Conservation (phyloP, 2,329 filamentous ascomycete genomes). For the Ambrosiella beaveri region DNA sequence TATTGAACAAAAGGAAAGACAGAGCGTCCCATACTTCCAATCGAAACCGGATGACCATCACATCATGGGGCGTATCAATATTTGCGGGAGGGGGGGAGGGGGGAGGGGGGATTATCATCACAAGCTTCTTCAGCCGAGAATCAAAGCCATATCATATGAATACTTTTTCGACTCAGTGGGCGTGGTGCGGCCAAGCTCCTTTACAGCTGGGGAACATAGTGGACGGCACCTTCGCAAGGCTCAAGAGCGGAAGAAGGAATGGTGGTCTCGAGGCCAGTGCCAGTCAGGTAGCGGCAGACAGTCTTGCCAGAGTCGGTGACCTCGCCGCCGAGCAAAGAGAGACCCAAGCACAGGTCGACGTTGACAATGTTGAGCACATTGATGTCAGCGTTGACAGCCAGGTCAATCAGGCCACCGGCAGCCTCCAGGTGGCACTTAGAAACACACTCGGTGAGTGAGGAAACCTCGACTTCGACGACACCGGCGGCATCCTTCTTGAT, state of each 20-base stretch:
- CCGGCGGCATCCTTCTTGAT: not conserved
- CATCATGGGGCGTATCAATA: not conserved
- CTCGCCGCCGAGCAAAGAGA: slow-evolving; percentile 6
- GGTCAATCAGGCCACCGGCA: slow-evolving; percentile 9
- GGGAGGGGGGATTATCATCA: not conserved
- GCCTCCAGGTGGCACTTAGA: slow-evolving; percentile 9
- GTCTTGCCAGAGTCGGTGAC: slow-evolving; percentile 1
- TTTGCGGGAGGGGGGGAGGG: too few species aligned
- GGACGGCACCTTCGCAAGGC: not conserved
- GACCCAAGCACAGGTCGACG: slow-evolving; percentile 13
- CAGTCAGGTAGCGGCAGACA: slow-evolving; percentile 12
- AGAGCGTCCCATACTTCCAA: not conserved
- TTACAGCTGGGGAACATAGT: slow-evolving; percentile 1
- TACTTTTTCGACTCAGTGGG: too few species aligned
- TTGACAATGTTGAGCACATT: slow-evolving; percentile 16
- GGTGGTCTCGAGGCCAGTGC: slow-evolving; percentile 2
- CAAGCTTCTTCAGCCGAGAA: not conserved
- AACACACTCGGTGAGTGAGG: slow-evolving; percentile 9
- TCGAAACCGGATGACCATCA: not conserved
- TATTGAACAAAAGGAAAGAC: slow-evolving; percentile 2
- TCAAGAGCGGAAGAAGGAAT: not conserved
- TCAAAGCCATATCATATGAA: too few species aligned
- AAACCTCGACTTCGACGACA: slow-evolving; percentile 6
- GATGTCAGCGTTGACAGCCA: slow-evolving; percentile 7
- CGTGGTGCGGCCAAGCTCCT: not conserved